Evolutionary conservation across 2,329 filamentous ascomycete genomes (phyloP).

Genomic region (Alternaria conjuncta): DNA sequence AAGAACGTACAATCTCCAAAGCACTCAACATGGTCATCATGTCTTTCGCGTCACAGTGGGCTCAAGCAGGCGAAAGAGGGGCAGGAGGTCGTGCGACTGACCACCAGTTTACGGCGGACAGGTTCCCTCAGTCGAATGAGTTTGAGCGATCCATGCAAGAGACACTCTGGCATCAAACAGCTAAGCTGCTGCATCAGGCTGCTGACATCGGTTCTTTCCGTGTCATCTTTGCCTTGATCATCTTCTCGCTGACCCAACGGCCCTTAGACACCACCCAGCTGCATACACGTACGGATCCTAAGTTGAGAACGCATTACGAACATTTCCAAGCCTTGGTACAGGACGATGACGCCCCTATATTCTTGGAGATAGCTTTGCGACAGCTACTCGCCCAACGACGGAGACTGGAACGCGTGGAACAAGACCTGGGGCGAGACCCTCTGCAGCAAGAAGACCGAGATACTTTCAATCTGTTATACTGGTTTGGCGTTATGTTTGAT

Average conservation of each 20-base stretch:
- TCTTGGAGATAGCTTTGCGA: constrained; percentile 9
- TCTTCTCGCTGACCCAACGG: constrained; percentile 53
- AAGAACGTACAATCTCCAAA: constrained; percentile 46
- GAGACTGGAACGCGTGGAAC: constrained; percentile 6
- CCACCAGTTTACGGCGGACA: constrained; percentile 20
- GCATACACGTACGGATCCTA: neutral
- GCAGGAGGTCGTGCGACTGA: constrained; percentile 13
- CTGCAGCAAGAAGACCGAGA: constrained; percentile 46
- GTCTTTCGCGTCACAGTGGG: constrained; percentile 61
- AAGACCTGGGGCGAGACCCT: constrained; percentile 13
- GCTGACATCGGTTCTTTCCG: constrained; percentile 51
- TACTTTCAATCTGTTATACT: constrained; percentile 63
- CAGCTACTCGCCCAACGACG: constrained; percentile 13
- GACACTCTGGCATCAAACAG: constrained; percentile 51
- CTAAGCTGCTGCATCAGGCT: constrained; percentile 44
- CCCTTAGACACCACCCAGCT: constrained; percentile 33
- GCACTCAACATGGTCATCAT: constrained; percentile 59
- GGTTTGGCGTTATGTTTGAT: constrained; percentile 66
- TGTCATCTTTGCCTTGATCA: constrained; percentile 52
- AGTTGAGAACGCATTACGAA: neutral
- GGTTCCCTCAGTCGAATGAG: constrained; percentile 13
- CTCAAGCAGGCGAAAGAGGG: constrained; percentile 31
- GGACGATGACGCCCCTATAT: constrained; percentile 8
- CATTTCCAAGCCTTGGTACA: constrained; percentile 7
- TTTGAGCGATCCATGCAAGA: constrained; percentile 49